A percentile compares a stretch with the other conserved stretches of the same genome.
These are phyloP conservation scores for Aureobasidium subglaciale DNA, from an alignment of 2,329 filamentous ascomycete genomes.

Conservation along the genomic window DNA sequence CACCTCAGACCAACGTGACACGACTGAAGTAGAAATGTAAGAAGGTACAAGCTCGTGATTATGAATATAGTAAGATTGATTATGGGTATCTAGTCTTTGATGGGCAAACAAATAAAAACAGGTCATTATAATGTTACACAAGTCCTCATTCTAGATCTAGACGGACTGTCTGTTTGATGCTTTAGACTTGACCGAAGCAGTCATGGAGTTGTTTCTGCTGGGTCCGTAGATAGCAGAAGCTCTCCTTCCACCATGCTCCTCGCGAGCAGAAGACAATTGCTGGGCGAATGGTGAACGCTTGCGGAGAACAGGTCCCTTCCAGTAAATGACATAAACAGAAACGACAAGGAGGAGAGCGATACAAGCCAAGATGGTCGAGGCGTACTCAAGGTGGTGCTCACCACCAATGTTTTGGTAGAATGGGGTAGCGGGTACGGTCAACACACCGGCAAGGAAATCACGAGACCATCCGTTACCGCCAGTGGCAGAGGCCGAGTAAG, in stretches of 20 bases:
- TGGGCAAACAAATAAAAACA: background rate
- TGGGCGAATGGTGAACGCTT: slow-evolving; percentile 47
- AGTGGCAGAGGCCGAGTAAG: slow-evolving; percentile 67
- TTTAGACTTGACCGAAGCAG: slow-evolving; percentile 1
- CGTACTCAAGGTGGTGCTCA: slow-evolving; percentile 44
- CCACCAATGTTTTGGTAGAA: slow-evolving; percentile 43
- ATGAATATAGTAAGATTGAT: background rate
- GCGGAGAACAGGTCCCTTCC: slow-evolving; percentile 48
- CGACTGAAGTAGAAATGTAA: no score
- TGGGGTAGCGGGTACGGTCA: slow-evolving; percentile 62
- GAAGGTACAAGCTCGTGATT: no score
- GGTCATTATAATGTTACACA: slow-evolving; percentile 5
- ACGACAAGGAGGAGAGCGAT: slow-evolving; percentile 46
- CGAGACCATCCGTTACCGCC: slow-evolving; percentile 70
- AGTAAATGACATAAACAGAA: slow-evolving; percentile 52
- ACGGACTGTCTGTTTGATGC: background rate
- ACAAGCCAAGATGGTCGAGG: slow-evolving; percentile 49
- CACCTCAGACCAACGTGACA: no score
- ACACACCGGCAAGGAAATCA: slow-evolving; percentile 66
- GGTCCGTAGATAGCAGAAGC: slow-evolving; percentile 11
- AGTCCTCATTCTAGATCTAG: background rate
- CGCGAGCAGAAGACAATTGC: slow-evolving; percentile 25
- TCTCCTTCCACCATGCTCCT: slow-evolving; percentile 15
- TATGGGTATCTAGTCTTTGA: slow-evolving; percentile 5
- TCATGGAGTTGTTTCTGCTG: slow-evolving; percentile 4